A percentile compares a stretch with the other conserved stretches of the same genome.
Evolutionary conservation across 805 yeast species (phyloP).

Genomic region (Starmerella davenportii): DNA sequence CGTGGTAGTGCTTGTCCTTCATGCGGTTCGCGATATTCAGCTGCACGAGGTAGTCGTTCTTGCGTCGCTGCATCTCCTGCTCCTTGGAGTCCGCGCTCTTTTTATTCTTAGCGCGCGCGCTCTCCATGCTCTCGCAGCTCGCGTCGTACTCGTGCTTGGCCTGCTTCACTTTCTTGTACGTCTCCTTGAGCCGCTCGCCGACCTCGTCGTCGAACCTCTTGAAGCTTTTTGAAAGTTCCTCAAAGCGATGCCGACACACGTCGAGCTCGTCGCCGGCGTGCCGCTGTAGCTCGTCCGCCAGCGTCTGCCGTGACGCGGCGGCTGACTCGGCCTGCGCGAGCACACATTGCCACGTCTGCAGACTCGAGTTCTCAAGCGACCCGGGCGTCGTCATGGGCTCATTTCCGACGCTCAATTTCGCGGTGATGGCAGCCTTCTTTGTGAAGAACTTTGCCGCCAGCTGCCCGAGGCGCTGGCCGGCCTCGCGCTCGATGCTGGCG

Average conservation of each 20-base stretch:
- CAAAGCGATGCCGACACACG: slow-evolving; percentile 36
- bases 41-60: slow-evolving; percentile 63
- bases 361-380: slow-evolving; percentile 68
- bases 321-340: slow-evolving; percentile 66
- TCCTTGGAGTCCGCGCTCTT: slow-evolving; percentile 47
- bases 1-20: slow-evolving; percentile 82
- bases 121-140: slow-evolving; percentile 64
- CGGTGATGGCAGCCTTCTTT: slow-evolving; percentile 52
- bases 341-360: slow-evolving; percentile 82
- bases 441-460: slow-evolving; percentile 54
- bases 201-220: slow-evolving; percentile 43
- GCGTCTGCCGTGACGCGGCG: slow-evolving; percentile 43
- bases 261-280: slow-evolving; percentile 46
- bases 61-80: slow-evolving; percentile 69
- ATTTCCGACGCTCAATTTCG: slow-evolving; percentile 72
- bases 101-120: slow-evolving; percentile 55
- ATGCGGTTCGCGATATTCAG: slow-evolving; percentile 74
- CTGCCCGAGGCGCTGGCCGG: slow-evolving; percentile 45
- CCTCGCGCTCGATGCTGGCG: slow-evolving; percentile 66
- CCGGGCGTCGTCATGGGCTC: slow-evolving; percentile 87
- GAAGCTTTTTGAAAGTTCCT: slow-evolving; percentile 37
- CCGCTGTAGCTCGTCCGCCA: slow-evolving; percentile 41
- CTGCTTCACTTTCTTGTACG: slow-evolving; percentile 41
- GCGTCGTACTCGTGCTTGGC: slow-evolving; percentile 65
- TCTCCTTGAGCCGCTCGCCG: slow-evolving; percentile 28